A percentile compares a stretch with the other conserved stretches of the same genome.
Conservation (phyloP, 2,329 filamentous ascomycete genomes). For the Neonectria hederae region DNA sequence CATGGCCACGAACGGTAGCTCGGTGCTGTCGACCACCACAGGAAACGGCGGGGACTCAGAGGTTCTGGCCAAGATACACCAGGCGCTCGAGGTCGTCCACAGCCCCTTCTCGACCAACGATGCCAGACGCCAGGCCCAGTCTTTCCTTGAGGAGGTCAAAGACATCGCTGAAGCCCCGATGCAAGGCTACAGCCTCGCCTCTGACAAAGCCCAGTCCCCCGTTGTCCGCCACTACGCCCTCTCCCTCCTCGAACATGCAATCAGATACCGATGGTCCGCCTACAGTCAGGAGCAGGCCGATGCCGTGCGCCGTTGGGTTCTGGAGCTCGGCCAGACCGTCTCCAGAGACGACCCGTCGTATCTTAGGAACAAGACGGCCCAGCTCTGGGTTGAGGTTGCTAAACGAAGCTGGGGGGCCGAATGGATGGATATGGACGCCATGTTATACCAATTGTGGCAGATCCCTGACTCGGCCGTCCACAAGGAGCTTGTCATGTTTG, state of each 20-base stretch:
- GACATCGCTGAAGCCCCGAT: slow-evolving; percentile 79
- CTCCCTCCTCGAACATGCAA: slow-evolving; percentile 87
- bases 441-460: slow-evolving; percentile 86
- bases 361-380: slow-evolving; percentile 90
- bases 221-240: slow-evolving; percentile 94
- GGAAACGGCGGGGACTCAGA: slow-evolving; percentile 52
- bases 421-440: slow-evolving; percentile 94
- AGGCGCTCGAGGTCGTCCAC: slow-evolving; percentile 89
- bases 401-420: slow-evolving; percentile 93
- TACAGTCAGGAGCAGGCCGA: slow-evolving; percentile 74
- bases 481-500: slow-evolving; percentile 87
- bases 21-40: slow-evolving; percentile 42
- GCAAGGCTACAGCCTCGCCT: slow-evolving; percentile 85
- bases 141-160: slow-evolving; percentile 89
- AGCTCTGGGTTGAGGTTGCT: slow-evolving; percentile 93
- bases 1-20: slow-evolving; percentile 53
- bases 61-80: slow-evolving; percentile 75
- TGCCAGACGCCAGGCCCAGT: slow-evolving; percentile 81
- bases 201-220: slow-evolving; percentile 76
- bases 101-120: slow-evolving; percentile 82
- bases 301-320: slow-evolving; percentile 77
- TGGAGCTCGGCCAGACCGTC: slow-evolving; percentile 79
- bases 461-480: slow-evolving; percentile 67
- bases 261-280: slow-evolving; percentile 84
- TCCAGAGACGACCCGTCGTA: slow-evolving; percentile 79